Percentiles rank a stretch among this genome's conserved stretches.
These are phyloP conservation scores for Jatropha curcas DNA, from an alignment of 345 rosid genomes.

Conservation along the genomic window DNA sequence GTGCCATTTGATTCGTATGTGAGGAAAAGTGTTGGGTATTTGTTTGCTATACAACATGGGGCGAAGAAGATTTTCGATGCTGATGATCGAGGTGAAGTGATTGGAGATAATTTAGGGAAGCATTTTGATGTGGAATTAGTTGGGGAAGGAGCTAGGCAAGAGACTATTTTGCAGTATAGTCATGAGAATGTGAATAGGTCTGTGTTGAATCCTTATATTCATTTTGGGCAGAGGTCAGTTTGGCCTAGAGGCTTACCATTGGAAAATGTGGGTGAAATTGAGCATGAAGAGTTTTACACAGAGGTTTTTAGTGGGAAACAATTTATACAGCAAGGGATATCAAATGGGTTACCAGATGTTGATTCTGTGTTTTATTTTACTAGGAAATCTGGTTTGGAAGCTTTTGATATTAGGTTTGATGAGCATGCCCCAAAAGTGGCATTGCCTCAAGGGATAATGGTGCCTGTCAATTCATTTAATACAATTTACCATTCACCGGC, in stretches of 20 bases:
- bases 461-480: constrained; percentile 87
- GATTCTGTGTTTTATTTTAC: constrained; percentile 98
- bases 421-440: constrained; percentile 91
- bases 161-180: constrained; percentile 76
- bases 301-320: constrained; percentile 96
- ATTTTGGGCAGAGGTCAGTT: constrained; percentile 95
- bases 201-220: constrained; percentile 87
- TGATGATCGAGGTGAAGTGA: constrained; percentile 91
- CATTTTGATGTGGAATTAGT: constrained; percentile 88
- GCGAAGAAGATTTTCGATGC: constrained; percentile 92
- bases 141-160: constrained; percentile 87
- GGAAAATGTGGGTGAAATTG: constrained; percentile 88
- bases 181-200: constrained; percentile 78
- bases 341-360: constrained; percentile 95
- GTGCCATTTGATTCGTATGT: constrained; percentile 91
- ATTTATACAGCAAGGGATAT: constrained; percentile 94
- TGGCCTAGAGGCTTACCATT: constrained; percentile 99
- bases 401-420: constrained; percentile 91
- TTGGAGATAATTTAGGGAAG: constrained; percentile 77
- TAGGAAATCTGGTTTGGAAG: constrained; percentile 70
- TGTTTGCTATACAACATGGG: constrained; percentile 96
- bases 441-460: constrained; percentile 94
- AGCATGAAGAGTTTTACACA: constrained; percentile 86
- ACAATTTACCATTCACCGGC: constrained; percentile 91
- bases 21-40: constrained; percentile 83